Conservation (phyloP, 768 basidiomycete genomes). For the Lactifluus subvellereus region DNA sequence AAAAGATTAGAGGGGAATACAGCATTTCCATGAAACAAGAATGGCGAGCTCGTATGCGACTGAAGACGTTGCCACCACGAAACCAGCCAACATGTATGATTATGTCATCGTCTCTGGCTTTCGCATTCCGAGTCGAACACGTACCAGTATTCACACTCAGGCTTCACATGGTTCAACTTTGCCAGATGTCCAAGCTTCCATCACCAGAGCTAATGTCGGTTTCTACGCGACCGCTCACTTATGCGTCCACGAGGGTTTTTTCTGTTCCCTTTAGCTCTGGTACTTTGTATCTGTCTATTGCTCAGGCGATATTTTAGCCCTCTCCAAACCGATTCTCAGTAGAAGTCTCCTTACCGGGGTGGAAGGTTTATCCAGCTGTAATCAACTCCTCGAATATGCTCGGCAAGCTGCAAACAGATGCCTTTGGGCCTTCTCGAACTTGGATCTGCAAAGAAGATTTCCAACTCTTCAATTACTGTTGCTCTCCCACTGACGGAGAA, state of each 20-base stretch:
- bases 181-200: slow-evolving; percentile 3
- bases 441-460: slow-evolving; percentile 3
- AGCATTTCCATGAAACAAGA: background rate
- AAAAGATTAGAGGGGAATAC: background rate
- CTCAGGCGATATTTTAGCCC: background rate
- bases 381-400: background rate
- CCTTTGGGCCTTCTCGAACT: slow-evolving; percentile 21
- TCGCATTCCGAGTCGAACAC: no score
- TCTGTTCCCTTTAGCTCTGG: background rate
- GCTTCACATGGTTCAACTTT: background rate
- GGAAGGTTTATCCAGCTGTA: slow-evolving; percentile 1
- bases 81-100: background rate
- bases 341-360: slow-evolving; percentile 5
- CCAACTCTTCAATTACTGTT: slow-evolving; percentile 10
- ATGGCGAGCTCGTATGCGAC: background rate
- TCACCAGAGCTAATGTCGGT: slow-evolving; percentile 1
- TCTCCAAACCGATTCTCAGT: slow-evolving; percentile 1
- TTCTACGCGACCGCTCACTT: background rate
- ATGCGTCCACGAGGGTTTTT: background rate
- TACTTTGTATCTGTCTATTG: background rate
- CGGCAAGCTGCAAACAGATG: background rate
- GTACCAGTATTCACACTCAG: no score
- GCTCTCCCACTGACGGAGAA: slow-evolving; percentile 11
- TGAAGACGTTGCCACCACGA: background rate
- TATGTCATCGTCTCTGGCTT: background rate